Percentiles rank a stretch among this genome's conserved stretches.
phyloP scores from a whole-genome alignment of 2,329 filamentous ascomycete genomes.

The Plectosphaerella plurivora region DNA sequence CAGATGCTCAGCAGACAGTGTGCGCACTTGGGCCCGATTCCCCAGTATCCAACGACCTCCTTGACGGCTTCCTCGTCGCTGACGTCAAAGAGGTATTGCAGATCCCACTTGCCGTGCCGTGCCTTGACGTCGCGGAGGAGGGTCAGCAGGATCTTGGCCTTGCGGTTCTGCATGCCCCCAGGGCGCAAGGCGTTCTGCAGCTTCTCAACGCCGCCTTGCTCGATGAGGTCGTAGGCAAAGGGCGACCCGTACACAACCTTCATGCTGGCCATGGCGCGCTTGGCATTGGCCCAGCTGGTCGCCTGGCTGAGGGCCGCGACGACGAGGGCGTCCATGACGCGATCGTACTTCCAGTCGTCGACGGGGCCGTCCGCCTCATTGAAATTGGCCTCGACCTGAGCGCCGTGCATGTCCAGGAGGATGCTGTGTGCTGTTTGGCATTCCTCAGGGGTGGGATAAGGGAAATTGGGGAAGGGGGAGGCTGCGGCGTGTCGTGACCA shows the following conservation, averaged over 20 bases:
- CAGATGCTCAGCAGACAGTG: constrained; percentile 6
- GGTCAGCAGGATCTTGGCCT: constrained; percentile 4
- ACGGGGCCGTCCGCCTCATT: neutral
- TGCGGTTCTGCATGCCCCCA: constrained; percentile 5
- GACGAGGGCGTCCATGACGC: constrained; percentile 5
- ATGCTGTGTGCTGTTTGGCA: neutral
- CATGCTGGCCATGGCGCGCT: constrained; percentile 6
- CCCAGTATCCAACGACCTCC: constrained; percentile 5
- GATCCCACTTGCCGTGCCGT: constrained; percentile 3
- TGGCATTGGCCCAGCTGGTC: constrained; percentile 5
- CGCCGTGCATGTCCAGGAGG: constrained; percentile 2
- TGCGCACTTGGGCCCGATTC: constrained; percentile 2
- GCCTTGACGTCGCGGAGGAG: constrained; percentile 2
- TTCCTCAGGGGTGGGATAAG: neutral
- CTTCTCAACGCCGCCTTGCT: constrained; percentile 3
- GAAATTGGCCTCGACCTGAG: constrained; percentile 1
- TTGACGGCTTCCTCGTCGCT: constrained; percentile 3
- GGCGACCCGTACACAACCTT: constrained; percentile 4
- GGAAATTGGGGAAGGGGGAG: constrained; percentile 2
- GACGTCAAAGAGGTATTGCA: constrained; percentile 3
- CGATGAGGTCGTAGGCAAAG: constrained; percentile 2
- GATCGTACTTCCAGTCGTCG: neutral
- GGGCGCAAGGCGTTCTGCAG: constrained; percentile 1
- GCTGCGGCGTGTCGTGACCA: constrained; percentile 1
- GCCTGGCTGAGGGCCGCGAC: constrained; percentile 5